Evolutionary conservation across 176 grass and related monocot species (phyloP).

Genomic region (Eragrostis nindensis): DNA sequence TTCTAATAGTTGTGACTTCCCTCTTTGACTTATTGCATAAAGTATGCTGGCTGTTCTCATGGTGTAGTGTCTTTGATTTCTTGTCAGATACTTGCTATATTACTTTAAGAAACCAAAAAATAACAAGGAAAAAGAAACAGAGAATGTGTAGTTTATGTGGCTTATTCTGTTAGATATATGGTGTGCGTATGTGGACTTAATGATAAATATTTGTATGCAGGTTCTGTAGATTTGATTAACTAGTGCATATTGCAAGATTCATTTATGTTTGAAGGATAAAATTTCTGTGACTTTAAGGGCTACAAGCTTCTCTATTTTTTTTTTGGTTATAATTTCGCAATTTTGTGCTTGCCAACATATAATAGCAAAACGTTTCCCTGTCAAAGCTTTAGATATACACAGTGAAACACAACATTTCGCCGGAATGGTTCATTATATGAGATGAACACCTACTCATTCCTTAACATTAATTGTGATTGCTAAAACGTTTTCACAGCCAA

Average conservation of each 20-base stretch:
- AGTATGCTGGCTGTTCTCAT: constrained; percentile 11
- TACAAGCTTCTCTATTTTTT: neutral
- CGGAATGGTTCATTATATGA: neutral
- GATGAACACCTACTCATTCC: neutral
- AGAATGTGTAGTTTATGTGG: neutral
- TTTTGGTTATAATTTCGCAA: neutral
- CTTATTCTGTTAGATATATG: constrained; percentile 4
- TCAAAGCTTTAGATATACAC: too few species aligned
- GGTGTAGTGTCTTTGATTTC: neutral
- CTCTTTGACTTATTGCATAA: neutral
- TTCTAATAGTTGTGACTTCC: neutral
- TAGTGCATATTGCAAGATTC: neutral
- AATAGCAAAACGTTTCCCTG: too few species aligned
- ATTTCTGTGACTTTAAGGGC: neutral
- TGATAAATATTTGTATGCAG: neutral
- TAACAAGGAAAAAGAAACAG: neutral
- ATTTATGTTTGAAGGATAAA: neutral
- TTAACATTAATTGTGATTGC: neutral
- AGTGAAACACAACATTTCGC: too few species aligned
- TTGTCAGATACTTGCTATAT: neutral
- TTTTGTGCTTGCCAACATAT: neutral
- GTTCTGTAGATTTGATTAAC: neutral
- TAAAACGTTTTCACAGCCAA: neutral
- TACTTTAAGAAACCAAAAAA: neutral
- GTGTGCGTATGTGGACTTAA: neutral